phyloP scores from a whole-genome alignment of 768 basidiomycete genomes.

The Lentinula sp. region DNA sequence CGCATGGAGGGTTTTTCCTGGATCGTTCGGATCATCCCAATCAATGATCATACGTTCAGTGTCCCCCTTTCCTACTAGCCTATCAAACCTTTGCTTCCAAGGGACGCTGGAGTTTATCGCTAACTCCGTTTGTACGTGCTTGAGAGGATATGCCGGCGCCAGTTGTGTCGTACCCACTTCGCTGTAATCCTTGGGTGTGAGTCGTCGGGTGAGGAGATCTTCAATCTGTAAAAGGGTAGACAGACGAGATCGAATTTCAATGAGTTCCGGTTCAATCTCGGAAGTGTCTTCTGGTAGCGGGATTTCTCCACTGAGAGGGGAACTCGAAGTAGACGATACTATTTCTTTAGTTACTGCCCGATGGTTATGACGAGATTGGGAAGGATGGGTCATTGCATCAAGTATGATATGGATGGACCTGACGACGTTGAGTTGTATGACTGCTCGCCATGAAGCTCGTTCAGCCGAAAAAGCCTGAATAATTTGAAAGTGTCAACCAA shows the following conservation, averaged over 20 bases:
- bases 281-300: constrained; percentile 23
- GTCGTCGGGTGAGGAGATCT: constrained; percentile 46
- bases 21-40: constrained; percentile 48
- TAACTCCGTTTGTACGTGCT: constrained; percentile 33
- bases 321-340: constrained; percentile 10
- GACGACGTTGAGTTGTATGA: constrained; percentile 68
- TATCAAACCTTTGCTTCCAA: constrained; percentile 46
- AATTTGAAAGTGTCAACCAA: constrained; percentile 3
- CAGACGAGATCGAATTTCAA: constrained; percentile 53
- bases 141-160: constrained; percentile 16
- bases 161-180: constrained; percentile 22
- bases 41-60: constrained; percentile 26
- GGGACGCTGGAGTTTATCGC: constrained; percentile 43
- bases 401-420: constrained; percentile 61
- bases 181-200: constrained; percentile 40
- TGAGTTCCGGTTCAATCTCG: constrained; percentile 34
- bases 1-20: constrained; percentile 48
- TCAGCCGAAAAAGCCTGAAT: constrained; percentile 50
- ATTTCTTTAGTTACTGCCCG: background rate
- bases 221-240: constrained; percentile 60
- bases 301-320: constrained; percentile 9
- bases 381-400: constrained; percentile 38
- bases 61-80: constrained; percentile 22
- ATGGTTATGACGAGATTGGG: constrained; percentile 12
- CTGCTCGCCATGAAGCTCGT: constrained; percentile 57